These are phyloP conservation scores for Medakamo hakoo DNA, from an alignment of 139 green algal species.

Conservation along the genomic window DNA sequence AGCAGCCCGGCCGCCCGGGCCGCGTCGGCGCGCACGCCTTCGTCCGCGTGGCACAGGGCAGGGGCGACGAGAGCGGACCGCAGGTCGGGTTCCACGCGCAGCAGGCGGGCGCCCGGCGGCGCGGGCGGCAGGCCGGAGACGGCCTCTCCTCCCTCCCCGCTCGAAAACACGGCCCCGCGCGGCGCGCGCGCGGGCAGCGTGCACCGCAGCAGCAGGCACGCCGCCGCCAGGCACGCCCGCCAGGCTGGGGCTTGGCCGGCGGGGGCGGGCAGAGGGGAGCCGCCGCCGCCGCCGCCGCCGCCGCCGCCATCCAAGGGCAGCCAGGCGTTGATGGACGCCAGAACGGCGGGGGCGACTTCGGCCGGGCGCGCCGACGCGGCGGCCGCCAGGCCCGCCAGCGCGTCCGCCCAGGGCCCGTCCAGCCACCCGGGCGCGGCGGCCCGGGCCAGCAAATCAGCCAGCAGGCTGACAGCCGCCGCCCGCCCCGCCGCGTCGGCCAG, in stretches of 20 bases:
- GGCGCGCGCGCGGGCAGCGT: constrained; percentile 5
- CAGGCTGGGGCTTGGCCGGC: constrained; percentile 5
- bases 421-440: not conserved
- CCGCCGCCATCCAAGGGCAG: not conserved
- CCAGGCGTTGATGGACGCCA: constrained; percentile 2
- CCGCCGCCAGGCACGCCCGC: constrained; percentile 9
- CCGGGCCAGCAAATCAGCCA: constrained; percentile 15
- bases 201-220: constrained; percentile 12
- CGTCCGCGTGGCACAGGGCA: not conserved
- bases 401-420: constrained; percentile 7
- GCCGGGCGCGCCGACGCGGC: constrained; percentile 17
- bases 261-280: not conserved
- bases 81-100: no score
- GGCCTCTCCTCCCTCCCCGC: no score
- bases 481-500: constrained; percentile 24
- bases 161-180: not conserved
- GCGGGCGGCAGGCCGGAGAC: no score
- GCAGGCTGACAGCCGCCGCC: constrained; percentile 7
- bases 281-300: not conserved
- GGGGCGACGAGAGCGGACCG: not conserved
- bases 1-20: not conserved
- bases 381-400: constrained; percentile 14
- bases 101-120: no score
- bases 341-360: constrained; percentile 16
- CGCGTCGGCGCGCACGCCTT: not conserved